Conservation (phyloP, 2,329 filamentous ascomycete genomes). For the Fusarium burgessii region DNA sequence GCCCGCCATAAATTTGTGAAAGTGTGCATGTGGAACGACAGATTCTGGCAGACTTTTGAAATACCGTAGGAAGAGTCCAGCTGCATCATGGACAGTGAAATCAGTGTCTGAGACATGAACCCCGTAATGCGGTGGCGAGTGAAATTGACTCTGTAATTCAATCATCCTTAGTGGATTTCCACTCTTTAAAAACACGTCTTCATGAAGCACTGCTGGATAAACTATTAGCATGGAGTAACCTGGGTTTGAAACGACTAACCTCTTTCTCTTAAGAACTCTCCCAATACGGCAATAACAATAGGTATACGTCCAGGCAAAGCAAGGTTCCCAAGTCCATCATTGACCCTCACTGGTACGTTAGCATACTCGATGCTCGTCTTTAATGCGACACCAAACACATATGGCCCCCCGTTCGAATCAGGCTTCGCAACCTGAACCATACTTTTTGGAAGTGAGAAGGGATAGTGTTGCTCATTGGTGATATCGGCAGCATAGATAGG, state of each 20-base stretch:
- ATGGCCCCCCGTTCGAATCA: not conserved
- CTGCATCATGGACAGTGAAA: conserved; percentile 1
- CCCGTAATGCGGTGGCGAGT: not conserved
- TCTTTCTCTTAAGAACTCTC: not conserved
- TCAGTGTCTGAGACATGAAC: not conserved
- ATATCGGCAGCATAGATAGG: conserved; percentile 15
- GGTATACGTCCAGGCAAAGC: not conserved
- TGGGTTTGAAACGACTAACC: not conserved
- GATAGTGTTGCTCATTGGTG: conserved; percentile 9
- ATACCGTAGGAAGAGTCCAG: conserved; percentile 8
- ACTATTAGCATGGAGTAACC: not conserved
- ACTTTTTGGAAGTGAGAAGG: not conserved
- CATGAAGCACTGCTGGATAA: not conserved
- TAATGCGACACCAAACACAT: conserved; percentile 5
- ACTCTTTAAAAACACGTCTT: not conserved
- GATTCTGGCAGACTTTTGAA: conserved; percentile 9
- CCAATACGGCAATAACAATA: not conserved
- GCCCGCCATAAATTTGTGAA: not conserved
- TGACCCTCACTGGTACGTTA: not conserved
- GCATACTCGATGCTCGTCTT: not conserved
- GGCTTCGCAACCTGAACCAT: not conserved
- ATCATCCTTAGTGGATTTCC: not conserved
- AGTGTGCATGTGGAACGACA: not conserved
- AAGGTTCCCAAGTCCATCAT: not conserved
- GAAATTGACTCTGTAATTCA: not conserved